Percentiles rank a stretch among this genome's conserved stretches.
Evolutionary conservation across 495 filamentous ascomycete species (phyloP).

Genomic region (Clohesyomyces aquaticus): DNA sequence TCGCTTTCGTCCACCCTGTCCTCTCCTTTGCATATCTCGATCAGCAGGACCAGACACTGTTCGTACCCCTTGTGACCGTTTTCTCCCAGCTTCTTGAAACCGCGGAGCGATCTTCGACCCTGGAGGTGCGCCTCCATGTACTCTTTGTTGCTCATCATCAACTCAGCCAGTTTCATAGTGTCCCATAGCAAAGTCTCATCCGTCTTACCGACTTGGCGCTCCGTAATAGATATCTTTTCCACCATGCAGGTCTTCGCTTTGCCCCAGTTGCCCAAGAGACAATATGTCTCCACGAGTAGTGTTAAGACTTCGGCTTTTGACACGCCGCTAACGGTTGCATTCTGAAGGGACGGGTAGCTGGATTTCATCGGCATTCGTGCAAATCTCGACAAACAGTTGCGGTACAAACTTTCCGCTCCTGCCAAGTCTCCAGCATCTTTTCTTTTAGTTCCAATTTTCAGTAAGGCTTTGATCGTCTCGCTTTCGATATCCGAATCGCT

Average conservation of each 20-base stretch:
- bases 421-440: constrained; percentile 10
- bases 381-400: constrained; percentile 20
- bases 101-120: constrained; percentile 5
- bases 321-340: not conserved
- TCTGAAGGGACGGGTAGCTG: not conserved
- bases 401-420: constrained; percentile 12
- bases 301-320: constrained; percentile 11
- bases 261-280: not conserved
- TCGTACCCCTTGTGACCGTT: constrained; percentile 6
- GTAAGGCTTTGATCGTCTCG: constrained; percentile 14
- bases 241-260: constrained; percentile 12
- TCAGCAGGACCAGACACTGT: constrained; percentile 4
- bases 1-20: constrained; percentile 21
- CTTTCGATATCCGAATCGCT: constrained; percentile 27
- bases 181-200: constrained; percentile 8
- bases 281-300: constrained; percentile 13
- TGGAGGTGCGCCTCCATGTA: constrained; percentile 19
- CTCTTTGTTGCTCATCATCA: constrained; percentile 16
- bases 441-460: constrained; percentile 5
- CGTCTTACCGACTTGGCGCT: constrained; percentile 8
- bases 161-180: not conserved
- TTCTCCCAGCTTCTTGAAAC: constrained; percentile 18
- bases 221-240: constrained; percentile 12
- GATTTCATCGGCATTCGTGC: not conserved
- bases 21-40: constrained; percentile 7